These are phyloP conservation scores for Sugiyamaella xylanicola DNA, from an alignment of 1,139 yeast species.

Conservation along the genomic window DNA sequence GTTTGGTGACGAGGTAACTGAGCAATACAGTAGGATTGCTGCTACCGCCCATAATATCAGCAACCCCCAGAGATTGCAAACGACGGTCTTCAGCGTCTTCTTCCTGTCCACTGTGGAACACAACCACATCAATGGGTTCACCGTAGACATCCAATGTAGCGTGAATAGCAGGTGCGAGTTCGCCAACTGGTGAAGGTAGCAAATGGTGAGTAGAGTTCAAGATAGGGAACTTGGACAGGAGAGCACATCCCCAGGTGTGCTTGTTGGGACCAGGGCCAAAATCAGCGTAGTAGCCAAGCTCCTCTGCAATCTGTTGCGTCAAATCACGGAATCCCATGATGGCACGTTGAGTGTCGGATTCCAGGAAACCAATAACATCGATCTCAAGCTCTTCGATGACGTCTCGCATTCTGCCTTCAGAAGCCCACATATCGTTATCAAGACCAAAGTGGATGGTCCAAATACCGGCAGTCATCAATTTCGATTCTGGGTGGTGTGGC, in stretches of 20 bases:
- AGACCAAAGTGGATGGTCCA: slow-evolving; percentile 98
- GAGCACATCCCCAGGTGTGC: slow-evolving; percentile 97
- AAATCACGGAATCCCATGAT: slow-evolving; percentile 95
- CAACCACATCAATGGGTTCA: slow-evolving; percentile 81
- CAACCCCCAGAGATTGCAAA: slow-evolving; percentile 75
- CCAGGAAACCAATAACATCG: slow-evolving; percentile 88
- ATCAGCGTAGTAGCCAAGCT: slow-evolving; percentile 90
- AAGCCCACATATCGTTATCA: slow-evolving; percentile 98
- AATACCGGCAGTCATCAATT: slow-evolving; percentile 86
- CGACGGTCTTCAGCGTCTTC: slow-evolving; percentile 94
- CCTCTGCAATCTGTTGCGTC: slow-evolving; percentile 90
- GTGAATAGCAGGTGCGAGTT: slow-evolving; percentile 95
- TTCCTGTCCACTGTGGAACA: slow-evolving; percentile 97
- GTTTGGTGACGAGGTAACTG: slow-evolving; percentile 87
- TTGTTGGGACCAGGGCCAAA: slow-evolving; percentile 98
- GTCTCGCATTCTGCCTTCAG: slow-evolving; percentile 86
- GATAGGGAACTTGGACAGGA: slow-evolving; percentile 92
- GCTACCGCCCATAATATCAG: slow-evolving; percentile 77
- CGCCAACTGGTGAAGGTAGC: slow-evolving; percentile 96
- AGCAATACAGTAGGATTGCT: slow-evolving; percentile 77
- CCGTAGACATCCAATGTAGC: slow-evolving; percentile 94
- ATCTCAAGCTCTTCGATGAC: slow-evolving; percentile 81
- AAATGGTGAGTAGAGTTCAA: slow-evolving; percentile 85
- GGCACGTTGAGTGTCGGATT: slow-evolving; percentile 89
- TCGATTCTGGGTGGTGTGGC: slow-evolving; percentile 78